phyloP scores from a whole-genome alignment of 108 stramenopile species.

The Fragilariopsis cylindrus region DNA sequence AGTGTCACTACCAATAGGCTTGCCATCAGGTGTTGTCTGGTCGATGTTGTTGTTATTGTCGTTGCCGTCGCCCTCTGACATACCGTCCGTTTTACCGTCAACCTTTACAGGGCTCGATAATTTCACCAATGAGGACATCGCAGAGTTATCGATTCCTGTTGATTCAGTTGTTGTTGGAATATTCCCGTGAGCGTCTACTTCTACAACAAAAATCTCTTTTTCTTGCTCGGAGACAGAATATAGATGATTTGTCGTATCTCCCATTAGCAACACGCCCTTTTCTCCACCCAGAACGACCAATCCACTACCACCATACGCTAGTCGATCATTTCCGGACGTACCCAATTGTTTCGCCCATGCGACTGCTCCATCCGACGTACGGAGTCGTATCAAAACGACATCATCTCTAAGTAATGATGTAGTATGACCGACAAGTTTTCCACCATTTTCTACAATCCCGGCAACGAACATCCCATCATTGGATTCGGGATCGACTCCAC shows the following conservation, averaged over 20 bases:
- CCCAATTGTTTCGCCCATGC: conserved; percentile 46
- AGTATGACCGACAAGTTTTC: conserved; percentile 8
- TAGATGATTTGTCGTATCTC: conserved; percentile 43
- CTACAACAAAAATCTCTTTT: conserved; percentile 26
- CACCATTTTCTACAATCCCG: conserved; percentile 31
- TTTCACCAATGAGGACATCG: background rate
- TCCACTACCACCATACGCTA: conserved; percentile 43
- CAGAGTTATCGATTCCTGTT: conserved; percentile 18
- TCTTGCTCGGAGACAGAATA: conserved; percentile 24
- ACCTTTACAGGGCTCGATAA: conserved; percentile 4
- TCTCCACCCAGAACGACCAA: conserved; percentile 24
- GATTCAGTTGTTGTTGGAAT: conserved; percentile 22
- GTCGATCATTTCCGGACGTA: conserved; percentile 37
- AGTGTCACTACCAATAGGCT: background rate
- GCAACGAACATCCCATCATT: conserved; percentile 26
- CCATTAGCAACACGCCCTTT: conserved; percentile 39
- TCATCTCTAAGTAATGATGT: conserved; percentile 32
- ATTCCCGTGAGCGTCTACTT: conserved; percentile 17
- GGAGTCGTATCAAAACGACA: conserved; percentile 35
- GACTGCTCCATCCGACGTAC: conserved; percentile 28
- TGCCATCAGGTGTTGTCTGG: background rate
- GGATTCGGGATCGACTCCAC: conserved; percentile 15
- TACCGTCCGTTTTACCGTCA: background rate
- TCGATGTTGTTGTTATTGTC: background rate
- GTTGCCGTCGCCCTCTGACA: background rate